A percentile compares a stretch with the other conserved stretches of the same genome.
phyloP scores from a whole-genome alignment of 371 early-diverging fungal genomes.

The Cokeromyces recurvatus region DNA sequence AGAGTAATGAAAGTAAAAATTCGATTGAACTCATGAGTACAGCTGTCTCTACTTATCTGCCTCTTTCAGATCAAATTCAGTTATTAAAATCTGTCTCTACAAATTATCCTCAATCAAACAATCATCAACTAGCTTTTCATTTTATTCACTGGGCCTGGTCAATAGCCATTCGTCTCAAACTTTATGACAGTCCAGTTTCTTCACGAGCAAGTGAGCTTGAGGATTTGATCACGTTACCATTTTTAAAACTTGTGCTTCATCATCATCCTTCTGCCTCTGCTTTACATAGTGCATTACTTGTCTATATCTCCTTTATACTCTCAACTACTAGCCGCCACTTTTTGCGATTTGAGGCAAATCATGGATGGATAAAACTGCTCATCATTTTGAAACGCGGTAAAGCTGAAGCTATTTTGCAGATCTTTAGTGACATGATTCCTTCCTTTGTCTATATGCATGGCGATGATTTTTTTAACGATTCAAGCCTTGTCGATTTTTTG shows the following conservation, averaged over 20 bases:
- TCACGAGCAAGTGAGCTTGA: constrained; percentile 28
- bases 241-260: constrained; percentile 30
- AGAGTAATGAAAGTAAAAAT: neutral
- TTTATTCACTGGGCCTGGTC: constrained; percentile 53
- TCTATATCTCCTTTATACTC: constrained; percentile 42
- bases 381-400: constrained; percentile 37
- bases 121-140: too few species aligned
- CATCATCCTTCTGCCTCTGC: constrained; percentile 19
- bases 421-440: constrained; percentile 37
- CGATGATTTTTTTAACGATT: constrained; percentile 46
- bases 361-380: constrained; percentile 50
- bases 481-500: constrained; percentile 27
- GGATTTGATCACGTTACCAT: constrained; percentile 25
- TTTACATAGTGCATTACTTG: constrained; percentile 35
- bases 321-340: constrained; percentile 49
- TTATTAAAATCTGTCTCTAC: constrained; percentile 19
- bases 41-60: constrained; percentile 23
- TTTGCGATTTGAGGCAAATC: constrained; percentile 39
- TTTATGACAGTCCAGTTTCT: constrained; percentile 42
- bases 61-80: constrained; percentile 23
- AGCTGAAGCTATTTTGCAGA: constrained; percentile 27
- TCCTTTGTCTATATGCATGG: constrained; percentile 48
- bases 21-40: constrained; percentile 19
- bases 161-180: constrained; percentile 32
- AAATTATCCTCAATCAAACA: constrained; percentile 7